A percentile compares a stretch with the other conserved stretches of the same genome.
phyloP scores from a whole-genome alignment of 139 green algal species.

The Chlorella sp. region DNA sequence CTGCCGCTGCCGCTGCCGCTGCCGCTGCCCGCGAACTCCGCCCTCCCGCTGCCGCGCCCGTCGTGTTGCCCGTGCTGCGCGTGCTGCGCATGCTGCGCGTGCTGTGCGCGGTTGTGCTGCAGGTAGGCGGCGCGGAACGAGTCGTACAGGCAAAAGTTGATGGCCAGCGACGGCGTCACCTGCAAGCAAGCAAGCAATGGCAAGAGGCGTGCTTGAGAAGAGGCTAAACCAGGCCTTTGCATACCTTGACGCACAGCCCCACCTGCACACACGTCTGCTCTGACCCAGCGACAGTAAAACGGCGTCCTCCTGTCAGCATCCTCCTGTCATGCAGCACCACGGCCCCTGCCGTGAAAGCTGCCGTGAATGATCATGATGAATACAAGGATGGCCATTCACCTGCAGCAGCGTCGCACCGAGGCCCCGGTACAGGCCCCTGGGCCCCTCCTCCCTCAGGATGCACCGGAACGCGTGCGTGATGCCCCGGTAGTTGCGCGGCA shows the following conservation, averaged over 20 bases:
- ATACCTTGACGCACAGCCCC: no score
- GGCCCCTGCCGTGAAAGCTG: no score
- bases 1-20: background rate
- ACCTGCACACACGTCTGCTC: no score
- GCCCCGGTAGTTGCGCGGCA: slow-evolving; percentile 53
- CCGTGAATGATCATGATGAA: no score
- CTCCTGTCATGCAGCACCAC: no score
- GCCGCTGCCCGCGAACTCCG: background rate
- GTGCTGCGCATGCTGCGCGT: background rate
- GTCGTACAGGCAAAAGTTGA: slow-evolving; percentile 92
- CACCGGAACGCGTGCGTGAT: slow-evolving; percentile 53
- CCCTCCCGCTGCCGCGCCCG: background rate
- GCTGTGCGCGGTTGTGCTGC: background rate
- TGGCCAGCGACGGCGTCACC: slow-evolving; percentile 74
- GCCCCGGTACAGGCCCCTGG: slow-evolving; percentile 83
- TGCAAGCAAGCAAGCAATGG: slow-evolving; percentile 37
- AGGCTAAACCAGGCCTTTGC: no score
- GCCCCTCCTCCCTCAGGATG: slow-evolving; percentile 79
- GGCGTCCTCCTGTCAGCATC: no score
- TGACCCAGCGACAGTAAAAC: no score
- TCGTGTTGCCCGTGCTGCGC: background rate
- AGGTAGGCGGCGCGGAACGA: slow-evolving; percentile 16
- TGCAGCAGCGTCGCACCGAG: slow-evolving; percentile 87
- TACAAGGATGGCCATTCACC: no score
- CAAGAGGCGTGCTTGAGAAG: no score